Evolutionary conservation across 805 yeast genomes (phyloP), one percentile per base, ranked within the genome.

Genomic region (Candida ovalis): DNA sequence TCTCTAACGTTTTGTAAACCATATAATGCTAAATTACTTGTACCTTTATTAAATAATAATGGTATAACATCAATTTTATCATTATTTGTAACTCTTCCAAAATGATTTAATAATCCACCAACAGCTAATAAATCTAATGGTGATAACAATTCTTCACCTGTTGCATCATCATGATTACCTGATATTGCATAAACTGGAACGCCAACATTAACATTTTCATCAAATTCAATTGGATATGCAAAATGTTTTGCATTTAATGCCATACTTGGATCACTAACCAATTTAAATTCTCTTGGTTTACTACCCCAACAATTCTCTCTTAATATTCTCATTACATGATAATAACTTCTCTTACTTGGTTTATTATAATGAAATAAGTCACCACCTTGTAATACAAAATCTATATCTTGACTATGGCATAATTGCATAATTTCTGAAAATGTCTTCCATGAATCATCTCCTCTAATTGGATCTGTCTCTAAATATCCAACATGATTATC

Each of bases 101-200:
- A 90, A 68, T 90, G 96, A 64, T 94, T 94, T 25, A 94, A 68
- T 46, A 91, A 69, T 0, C 98, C 98, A 2, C 88, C 71, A 6
- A 86, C 88, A 18, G 88, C 78, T 12, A 94, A 69, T 3, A 94
- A 69, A 65, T 94, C 99, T 73, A 94, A 72, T 0, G 99, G 96
- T 46, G 91, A 82, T 13, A 94, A 70, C 46, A 88, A 68, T 21
- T 85, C 84, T 45, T 82, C 87, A 1, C 98, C 98, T 0, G 96
- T 87, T 3, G 96, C 88, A 67, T 94, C 98, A 66, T 94, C 99
- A 64, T 94, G 99, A 60, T 94, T 94, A 2, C 99, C 99, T 41
- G 92, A 82, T 3, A 94, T 92, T 6, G 91, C 92, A 72, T 94
- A 89, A 8, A 94, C 78, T 0, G 99, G 99, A 15, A 91, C 77